These are phyloP conservation scores for Aspergillus japonicus DNA, from an alignment of 2,329 filamentous ascomycete species.

Conservation along the genomic window DNA sequence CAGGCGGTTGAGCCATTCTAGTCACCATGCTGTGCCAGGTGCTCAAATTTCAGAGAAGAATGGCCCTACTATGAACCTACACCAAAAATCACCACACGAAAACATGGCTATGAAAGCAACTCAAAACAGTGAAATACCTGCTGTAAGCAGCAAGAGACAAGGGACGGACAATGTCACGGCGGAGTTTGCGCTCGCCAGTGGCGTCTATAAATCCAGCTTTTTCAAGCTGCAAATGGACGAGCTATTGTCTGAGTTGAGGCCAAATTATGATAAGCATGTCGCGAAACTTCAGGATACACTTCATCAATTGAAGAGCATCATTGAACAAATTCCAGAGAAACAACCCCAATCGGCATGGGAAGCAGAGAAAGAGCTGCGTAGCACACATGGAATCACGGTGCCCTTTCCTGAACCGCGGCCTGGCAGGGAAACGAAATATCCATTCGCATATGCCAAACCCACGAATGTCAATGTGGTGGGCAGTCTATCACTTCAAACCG, in stretches of 20 bases:
- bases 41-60: conserved; percentile 19
- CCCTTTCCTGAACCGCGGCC: conserved; percentile 85
- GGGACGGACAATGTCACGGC: conserved; percentile 29
- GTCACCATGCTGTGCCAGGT: conserved; percentile 1
- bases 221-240: conserved; percentile 69
- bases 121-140: neutral
- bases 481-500: conserved; percentile 76
- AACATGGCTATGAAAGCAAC: conserved; percentile 17
- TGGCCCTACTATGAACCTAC: conserved; percentile 20
- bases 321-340: conserved; percentile 57
- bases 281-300: conserved; percentile 54
- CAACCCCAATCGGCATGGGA: conserved; percentile 57
- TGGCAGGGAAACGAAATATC: conserved; percentile 73
- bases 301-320: conserved; percentile 54
- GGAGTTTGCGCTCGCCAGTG: conserved; percentile 43
- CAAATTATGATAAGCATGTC: conserved; percentile 58
- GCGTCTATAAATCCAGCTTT: conserved; percentile 64
- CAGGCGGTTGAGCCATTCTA: conserved; percentile 47
- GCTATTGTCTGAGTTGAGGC: conserved; percentile 57
- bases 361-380: conserved; percentile 66
- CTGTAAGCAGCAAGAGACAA: conserved; percentile 14
- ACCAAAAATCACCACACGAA: conserved; percentile 14
- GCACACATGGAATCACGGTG: conserved; percentile 66
- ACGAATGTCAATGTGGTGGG: conserved; percentile 81
- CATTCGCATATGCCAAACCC: conserved; percentile 74